A percentile compares a stretch with the other conserved stretches of the same genome.
These are phyloP conservation scores for Musa troglodytarum DNA, from an alignment of 176 grass and related monocot species.

Conservation along the genomic window DNA sequence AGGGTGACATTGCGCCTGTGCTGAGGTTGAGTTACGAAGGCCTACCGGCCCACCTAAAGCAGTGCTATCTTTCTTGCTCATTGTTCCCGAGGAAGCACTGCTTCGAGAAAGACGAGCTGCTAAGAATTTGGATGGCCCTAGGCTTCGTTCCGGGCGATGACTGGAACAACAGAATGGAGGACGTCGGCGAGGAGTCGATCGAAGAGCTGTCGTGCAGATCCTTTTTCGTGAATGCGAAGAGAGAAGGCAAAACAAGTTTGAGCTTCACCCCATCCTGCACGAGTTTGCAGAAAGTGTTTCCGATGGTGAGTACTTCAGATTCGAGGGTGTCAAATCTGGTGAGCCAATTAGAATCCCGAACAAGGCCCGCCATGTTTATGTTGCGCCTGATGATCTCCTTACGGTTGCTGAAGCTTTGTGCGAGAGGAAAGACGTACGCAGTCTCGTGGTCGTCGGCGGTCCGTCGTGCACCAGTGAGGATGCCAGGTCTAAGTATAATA, in stretches of 20 bases:
- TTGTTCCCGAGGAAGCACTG: conserved; percentile 30
- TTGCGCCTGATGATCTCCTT: conserved; percentile 16
- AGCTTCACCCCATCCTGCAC: conserved; percentile 34
- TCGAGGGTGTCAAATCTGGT: conserved; percentile 12
- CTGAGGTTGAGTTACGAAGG: conserved; percentile 30
- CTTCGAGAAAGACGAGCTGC: conserved; percentile 25
- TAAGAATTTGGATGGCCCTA: conserved; percentile 39
- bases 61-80: conserved; percentile 32
- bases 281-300: conserved; percentile 34
- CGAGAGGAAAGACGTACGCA: conserved; percentile 22
- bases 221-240: conserved; percentile 26
- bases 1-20: conserved; percentile 28
- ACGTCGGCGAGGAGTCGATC: conserved; percentile 22
- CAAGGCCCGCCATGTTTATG: conserved; percentile 32
- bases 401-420: background rate
- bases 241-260: conserved; percentile 16
- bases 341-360: conserved; percentile 27
- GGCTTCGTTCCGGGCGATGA: conserved; percentile 29
- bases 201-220: conserved; percentile 12
- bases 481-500: background rate
- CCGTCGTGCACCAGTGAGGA: background rate
- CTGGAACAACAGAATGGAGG: no score
- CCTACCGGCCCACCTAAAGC: conserved; percentile 23
- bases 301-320: conserved; percentile 27
- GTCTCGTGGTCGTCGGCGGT: conserved; percentile 18